Evolutionary conservation across 1,284 basidiomycete species (phyloP), one percentile per base, ranked within the genome.

Genomic region (Ustilago vetiveriae): DNA sequence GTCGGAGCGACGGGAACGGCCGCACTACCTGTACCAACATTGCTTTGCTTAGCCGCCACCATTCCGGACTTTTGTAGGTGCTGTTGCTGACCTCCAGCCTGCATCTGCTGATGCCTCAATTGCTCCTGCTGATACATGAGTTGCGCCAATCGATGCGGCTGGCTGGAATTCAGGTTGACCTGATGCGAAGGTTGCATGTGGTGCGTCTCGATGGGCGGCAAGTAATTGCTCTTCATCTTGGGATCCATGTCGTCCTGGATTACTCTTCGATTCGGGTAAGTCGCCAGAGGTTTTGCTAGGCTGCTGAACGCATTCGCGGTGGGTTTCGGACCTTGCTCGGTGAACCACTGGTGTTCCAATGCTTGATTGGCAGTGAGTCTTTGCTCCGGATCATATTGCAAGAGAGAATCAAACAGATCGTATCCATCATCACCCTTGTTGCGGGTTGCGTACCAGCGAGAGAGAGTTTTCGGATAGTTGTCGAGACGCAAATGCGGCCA

Each of bases 291-390:
- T 26, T 82, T 82, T 38, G 81, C 76, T 35, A 84, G 82, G 6
- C 83, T 81, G 59, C 76, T 80, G 50, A 63, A 60, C 1, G 63
- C 71, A 30, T 70, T 84, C 6, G 50, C 66, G 49, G 74, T 80
- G 36, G 77, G 84, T 68, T 47, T 82, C 44, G 72, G 85, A 13
- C 66, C 59, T 55, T 82, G 84, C 26, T 84, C 84, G 16, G 78
- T 80, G 70, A 86, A 87, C 84, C 85, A 87, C 0, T 82, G 79
- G 82, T 98, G 94, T 14, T 85, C 85, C 1, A 98, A 84, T 0
- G 92, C 90, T 66, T 92, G 88, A 65, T 88, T 86, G 0, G 94
- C 92, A 0, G 90, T 92, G 33, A 97, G 86, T 14, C 96, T 86
- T 69, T 87, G 88, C 65, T 90, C 89, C 0, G 95, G 95, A 82